Evolutionary conservation across 768 basidiomycete species (phyloP).

Genomic region (Omphalotus guepiniiformis): DNA sequence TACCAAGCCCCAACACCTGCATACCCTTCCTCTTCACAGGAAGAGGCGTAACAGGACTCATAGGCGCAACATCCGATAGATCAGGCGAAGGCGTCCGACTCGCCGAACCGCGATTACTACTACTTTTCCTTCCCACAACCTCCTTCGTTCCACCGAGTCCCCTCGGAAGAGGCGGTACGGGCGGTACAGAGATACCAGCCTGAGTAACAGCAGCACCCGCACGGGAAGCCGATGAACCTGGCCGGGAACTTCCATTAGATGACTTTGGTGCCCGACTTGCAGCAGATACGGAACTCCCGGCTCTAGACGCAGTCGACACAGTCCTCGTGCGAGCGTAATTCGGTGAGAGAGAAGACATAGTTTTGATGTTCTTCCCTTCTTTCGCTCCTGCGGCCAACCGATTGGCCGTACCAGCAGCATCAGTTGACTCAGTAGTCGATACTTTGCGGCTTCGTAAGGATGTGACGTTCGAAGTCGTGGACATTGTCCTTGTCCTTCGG

Average conservation of each 20-base stretch:
- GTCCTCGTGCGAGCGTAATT: neutral
- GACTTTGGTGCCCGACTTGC: neutral
- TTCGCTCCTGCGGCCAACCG: neutral
- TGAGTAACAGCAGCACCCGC: slow-evolving; percentile 26
- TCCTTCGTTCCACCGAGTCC: neutral
- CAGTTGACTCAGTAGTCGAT: neutral
- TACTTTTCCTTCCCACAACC: neutral
- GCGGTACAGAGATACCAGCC: slow-evolving; percentile 13
- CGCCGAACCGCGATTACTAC: neutral
- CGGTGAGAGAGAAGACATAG: neutral
- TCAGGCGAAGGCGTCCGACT: slow-evolving; percentile 33
- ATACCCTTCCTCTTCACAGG: slow-evolving; percentile 24
- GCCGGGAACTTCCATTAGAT: neutral
- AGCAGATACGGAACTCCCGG: slow-evolving; percentile 2
- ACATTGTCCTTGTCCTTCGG: neutral
- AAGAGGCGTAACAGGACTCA: slow-evolving; percentile 9
- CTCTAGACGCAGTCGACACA: neutral
- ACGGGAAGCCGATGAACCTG: slow-evolving; percentile 16
- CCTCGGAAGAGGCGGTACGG: slow-evolving; percentile 16
- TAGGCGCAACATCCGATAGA: slow-evolving; percentile 24
- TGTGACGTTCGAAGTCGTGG: neutral
- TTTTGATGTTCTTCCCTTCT: neutral
- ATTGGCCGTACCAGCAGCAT: neutral
- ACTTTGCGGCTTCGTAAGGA: too few relatives aligned
- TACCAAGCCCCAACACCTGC: slow-evolving; percentile 41